Evolutionary conservation across 495 filamentous ascomycete species (phyloP).

Genomic region (Neurospora hispaniola): DNA sequence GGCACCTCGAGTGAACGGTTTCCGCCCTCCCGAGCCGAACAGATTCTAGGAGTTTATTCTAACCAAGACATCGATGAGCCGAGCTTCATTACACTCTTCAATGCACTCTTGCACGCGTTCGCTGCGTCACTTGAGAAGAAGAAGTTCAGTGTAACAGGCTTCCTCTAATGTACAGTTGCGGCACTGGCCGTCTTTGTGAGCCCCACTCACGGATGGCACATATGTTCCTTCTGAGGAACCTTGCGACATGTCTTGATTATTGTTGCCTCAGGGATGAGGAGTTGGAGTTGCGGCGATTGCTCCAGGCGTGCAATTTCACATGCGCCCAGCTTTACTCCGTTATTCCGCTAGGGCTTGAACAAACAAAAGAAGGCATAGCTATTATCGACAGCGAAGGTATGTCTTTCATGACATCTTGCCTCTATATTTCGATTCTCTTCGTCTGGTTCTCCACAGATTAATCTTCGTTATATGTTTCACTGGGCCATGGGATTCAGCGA

Average conservation of each 20-base stretch:
- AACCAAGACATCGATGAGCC: neutral
- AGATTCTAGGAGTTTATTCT: constrained; percentile 5
- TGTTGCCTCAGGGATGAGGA: neutral
- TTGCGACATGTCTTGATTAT: neutral
- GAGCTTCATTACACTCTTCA: neutral
- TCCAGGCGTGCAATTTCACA: neutral
- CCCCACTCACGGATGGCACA: neutral
- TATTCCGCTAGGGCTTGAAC: neutral
- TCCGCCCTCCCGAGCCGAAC: constrained; percentile 13
- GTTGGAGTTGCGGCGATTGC: neutral
- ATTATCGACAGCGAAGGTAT: neutral
- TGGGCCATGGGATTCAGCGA: neutral
- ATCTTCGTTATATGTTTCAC: neutral
- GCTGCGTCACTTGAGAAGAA: neutral
- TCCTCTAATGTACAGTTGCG: neutral
- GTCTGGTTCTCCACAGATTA: neutral
- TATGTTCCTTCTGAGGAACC: neutral
- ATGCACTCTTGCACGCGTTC: neutral
- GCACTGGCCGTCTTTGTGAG: neutral
- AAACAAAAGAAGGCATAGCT: neutral
- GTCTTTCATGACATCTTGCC: neutral
- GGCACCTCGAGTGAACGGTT: constrained; percentile 29
- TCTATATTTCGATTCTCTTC: neutral
- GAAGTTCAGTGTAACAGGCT: neutral
- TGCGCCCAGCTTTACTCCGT: neutral